phyloP scores from a whole-genome alignment of 2,329 filamentous ascomycete species.

The Hymenoscyphus infarciens region DNA sequence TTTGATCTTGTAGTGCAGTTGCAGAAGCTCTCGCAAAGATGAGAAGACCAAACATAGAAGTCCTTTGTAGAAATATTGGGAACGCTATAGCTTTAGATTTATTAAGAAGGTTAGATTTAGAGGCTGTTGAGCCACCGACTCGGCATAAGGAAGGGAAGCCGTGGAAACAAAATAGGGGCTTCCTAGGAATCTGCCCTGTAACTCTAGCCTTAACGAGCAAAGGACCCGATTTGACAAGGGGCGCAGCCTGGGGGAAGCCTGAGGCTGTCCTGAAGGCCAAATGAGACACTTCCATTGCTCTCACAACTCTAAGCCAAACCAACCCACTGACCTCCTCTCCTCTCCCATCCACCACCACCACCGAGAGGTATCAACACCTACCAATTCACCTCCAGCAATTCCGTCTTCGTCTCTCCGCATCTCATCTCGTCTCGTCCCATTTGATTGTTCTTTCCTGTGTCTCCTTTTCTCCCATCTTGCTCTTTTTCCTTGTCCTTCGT shows the following conservation, averaged over 20 bases:
- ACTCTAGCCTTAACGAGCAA: too few species aligned
- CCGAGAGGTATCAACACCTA: not conserved
- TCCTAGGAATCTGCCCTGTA: not conserved
- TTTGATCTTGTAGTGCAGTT: too few species aligned
- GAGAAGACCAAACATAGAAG: too few species aligned
- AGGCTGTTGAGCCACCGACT: too few species aligned
- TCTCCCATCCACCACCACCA: not conserved
- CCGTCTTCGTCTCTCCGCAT: slow-evolving; percentile 9
- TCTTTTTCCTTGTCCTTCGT: slow-evolving; percentile 23
- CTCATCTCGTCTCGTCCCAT: slow-evolving; percentile 4
- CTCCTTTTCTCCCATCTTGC: slow-evolving; percentile 13
- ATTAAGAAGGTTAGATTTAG: too few species aligned
- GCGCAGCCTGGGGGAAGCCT: not conserved
- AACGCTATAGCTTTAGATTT: too few species aligned
- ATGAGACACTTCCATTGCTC: not conserved
- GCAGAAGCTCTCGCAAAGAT: too few species aligned
- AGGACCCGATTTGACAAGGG: not conserved
- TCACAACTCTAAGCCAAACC: not conserved
- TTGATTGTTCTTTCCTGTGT: slow-evolving; percentile 12
- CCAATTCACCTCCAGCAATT: not conserved
- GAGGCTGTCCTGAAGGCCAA: not conserved
- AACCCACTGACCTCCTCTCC: not conserved
- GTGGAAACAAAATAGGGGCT: not conserved
- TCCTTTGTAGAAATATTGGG: too few species aligned
- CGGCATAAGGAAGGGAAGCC: too few species aligned